Conservation (phyloP, 148 eudicot species). For the Limonium bicolor region DNA sequence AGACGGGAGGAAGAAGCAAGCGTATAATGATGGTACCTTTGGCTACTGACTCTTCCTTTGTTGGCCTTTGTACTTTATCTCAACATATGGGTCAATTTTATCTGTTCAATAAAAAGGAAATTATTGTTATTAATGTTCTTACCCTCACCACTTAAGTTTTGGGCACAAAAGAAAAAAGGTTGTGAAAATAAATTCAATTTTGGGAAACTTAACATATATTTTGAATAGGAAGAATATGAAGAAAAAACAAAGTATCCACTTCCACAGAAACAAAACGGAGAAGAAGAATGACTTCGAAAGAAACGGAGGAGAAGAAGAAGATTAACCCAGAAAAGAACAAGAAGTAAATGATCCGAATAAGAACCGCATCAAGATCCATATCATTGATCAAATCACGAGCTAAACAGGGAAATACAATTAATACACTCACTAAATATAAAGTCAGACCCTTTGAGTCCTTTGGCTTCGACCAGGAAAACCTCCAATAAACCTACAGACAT, state of each 20-base stretch:
- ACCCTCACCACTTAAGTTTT: not conserved
- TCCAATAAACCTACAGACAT: slow-evolving; percentile 1
- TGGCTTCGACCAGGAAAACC: slow-evolving; percentile 6
- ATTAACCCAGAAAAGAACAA: not conserved
- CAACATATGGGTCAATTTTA: slow-evolving; percentile 61
- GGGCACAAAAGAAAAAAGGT: too few species aligned
- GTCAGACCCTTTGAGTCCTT: not conserved
- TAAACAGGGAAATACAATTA: not conserved
- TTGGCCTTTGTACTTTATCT: slow-evolving; percentile 46
- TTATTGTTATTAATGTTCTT: not conserved
- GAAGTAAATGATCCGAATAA: too few species aligned
- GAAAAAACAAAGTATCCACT: not conserved
- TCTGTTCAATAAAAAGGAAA: slow-evolving; percentile 6
- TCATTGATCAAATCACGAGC: not conserved
- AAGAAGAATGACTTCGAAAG: not conserved
- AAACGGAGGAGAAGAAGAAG: too few species aligned
- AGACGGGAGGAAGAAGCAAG: not conserved
- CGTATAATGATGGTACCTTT: slow-evolving; percentile 18
- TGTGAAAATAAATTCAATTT: too few species aligned
- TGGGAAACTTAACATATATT: too few species aligned
- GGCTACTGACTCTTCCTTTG: slow-evolving; percentile 36
- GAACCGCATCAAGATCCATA: not conserved
- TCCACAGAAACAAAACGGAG: not conserved
- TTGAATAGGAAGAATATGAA: not conserved
- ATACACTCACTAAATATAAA: slow-evolving; percentile 1